Evolutionary conservation across 306 rosid genomes (phyloP).

Genomic region (Cucumis cinereus): DNA sequence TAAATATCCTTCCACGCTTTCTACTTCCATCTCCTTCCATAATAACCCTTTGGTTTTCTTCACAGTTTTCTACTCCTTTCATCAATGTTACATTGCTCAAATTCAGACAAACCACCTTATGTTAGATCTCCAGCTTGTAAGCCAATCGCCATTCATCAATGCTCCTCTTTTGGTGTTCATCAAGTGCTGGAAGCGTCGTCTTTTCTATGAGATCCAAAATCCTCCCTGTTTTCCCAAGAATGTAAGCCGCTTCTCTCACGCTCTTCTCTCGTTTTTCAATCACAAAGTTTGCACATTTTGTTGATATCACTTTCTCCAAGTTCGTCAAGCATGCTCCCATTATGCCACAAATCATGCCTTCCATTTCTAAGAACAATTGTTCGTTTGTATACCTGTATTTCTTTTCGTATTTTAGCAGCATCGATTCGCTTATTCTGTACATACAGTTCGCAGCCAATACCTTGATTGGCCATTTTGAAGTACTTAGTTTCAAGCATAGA

Average conservation of each 20-base stretch:
- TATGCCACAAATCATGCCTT: conserved; percentile 42
- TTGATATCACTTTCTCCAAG: conserved; percentile 32
- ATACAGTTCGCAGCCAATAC: conserved; percentile 53
- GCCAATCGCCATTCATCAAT: conserved; percentile 61
- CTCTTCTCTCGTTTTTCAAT: conserved; percentile 65
- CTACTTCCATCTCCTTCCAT: not conserved
- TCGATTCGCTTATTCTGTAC: conserved; percentile 60
- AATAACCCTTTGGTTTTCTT: no score
- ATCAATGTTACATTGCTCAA: not conserved
- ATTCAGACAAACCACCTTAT: not conserved
- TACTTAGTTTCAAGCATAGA: conserved; percentile 23
- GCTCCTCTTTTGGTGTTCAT: conserved; percentile 16
- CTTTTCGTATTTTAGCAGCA: conserved; percentile 28
- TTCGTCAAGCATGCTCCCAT: conserved; percentile 66
- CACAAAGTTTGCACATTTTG: conserved; percentile 27
- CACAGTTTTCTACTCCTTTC: not conserved
- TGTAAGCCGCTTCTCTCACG: conserved; percentile 45
- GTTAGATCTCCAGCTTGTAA: conserved; percentile 19
- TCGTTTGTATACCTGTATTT: conserved; percentile 9
- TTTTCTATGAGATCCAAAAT: conserved; percentile 42
- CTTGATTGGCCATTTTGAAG: conserved; percentile 53
- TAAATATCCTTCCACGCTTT: not conserved
- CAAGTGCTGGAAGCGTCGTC: conserved; percentile 22
- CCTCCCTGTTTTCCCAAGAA: conserved; percentile 49
- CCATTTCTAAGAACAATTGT: conserved; percentile 29